phyloP scores from a whole-genome alignment of 768 basidiomycete genomes.

The Collybia sp. region DNA sequence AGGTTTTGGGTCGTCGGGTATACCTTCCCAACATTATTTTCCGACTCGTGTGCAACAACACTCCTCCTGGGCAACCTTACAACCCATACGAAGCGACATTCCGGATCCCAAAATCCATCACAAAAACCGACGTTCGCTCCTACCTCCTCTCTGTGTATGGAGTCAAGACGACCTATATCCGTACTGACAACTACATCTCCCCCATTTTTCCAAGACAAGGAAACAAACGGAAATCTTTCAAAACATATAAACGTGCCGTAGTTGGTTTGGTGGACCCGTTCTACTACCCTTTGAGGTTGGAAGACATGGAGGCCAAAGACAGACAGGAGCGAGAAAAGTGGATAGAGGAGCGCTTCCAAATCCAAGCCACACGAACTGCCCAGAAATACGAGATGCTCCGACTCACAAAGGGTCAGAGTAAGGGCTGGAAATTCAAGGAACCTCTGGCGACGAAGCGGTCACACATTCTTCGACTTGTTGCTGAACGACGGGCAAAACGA shows the following conservation, averaged over 20 bases:
- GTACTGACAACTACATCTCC: slow-evolving; percentile 86
- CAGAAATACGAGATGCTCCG: slow-evolving; percentile 35
- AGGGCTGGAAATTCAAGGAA: slow-evolving; percentile 37
- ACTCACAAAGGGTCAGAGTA: slow-evolving; percentile 31
- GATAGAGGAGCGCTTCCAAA: slow-evolving; percentile 59
- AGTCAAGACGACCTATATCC: slow-evolving; percentile 87
- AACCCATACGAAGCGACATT: slow-evolving; percentile 96
- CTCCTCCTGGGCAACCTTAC: slow-evolving; percentile 72
- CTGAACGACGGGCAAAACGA: slow-evolving; percentile 35
- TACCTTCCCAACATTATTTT: slow-evolving; percentile 90
- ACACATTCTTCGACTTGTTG: slow-evolving; percentile 38
- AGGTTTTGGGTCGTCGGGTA: slow-evolving; percentile 74
- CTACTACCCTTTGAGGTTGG: slow-evolving; percentile 81
- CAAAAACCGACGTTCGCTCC: slow-evolving; percentile 88
- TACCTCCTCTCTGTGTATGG: slow-evolving; percentile 85
- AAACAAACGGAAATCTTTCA: slow-evolving; percentile 30
- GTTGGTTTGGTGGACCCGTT: slow-evolving; percentile 92
- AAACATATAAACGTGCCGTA: slow-evolving; percentile 86
- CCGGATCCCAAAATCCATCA: slow-evolving; percentile 83
- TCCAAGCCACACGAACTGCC: slow-evolving; percentile 29
- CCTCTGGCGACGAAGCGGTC: slow-evolving; percentile 39
- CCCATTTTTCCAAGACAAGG: slow-evolving; percentile 33
- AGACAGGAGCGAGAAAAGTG: slow-evolving; percentile 51
- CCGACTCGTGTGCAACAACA: slow-evolving; percentile 79
- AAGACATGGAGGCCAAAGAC: slow-evolving; percentile 67